Evolutionary conservation across 2,329 filamentous ascomycete species (phyloP), one percentile per base, ranked within the genome.

Genomic region (Lasiodiplodia gonubiensis): DNA sequence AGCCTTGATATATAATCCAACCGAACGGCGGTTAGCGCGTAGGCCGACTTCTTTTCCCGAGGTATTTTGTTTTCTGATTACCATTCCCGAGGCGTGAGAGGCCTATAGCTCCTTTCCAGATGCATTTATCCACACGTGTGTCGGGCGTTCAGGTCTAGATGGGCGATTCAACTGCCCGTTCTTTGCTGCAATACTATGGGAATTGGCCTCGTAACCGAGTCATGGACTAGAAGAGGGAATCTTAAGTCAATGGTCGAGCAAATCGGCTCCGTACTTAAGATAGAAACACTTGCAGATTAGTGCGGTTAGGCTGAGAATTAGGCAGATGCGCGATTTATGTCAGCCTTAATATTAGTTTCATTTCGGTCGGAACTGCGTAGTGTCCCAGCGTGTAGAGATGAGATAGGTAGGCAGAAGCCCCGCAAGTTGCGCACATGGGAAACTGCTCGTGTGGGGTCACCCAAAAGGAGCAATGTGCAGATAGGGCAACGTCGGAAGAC

Each of bases 311-410:
- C 30, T 61, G 39, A 21, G 23, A 51, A 63, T 25, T 46, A 63
- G 59, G 37, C 59, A 37, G 11, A 27, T 63, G 59, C 59, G 59
- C 59, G 59, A 51, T 51, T 63, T 51, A 63, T 63, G 57, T 46
- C 23, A 51, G 59, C 46, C 46, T 18, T 25, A 39, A 21, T 46
- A 46, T 46, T n/a, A 18, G 33, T 51, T 63, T 63, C 59, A 63
- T 63, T 63, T 63, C 42, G 46, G 46, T 52, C 46, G 14, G 59
- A 39, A 37, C n/a, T 46, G 46, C 14, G 30, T 46, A 23, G 12
- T 21, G 5, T 30, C 33, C 33, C 46, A 10, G 39, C 37, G 25
- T 18, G 35, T 18, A 39, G 53, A 33, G 37, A 14, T n/a, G 16
- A 10, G 35, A 12, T 11, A 52, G 23, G 12, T 57, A 25, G 39